Percentiles rank a stretch among this genome's conserved stretches.
Evolutionary conservation across 441 rosid species (phyloP).

Genomic region (Eutrema salsugineum): DNA sequence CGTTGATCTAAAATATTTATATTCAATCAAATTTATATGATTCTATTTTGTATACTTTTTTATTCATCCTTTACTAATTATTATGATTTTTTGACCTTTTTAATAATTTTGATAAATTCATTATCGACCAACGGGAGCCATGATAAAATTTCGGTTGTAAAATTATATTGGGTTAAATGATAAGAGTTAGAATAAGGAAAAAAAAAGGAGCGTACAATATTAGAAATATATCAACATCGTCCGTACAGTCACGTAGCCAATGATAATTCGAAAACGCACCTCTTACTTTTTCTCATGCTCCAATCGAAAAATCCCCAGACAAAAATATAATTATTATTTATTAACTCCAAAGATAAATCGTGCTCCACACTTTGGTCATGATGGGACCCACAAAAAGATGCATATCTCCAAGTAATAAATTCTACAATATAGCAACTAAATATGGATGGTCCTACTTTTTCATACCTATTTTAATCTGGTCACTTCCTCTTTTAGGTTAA

Average conservation of each 20-base stretch:
- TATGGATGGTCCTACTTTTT: conserved; percentile 3
- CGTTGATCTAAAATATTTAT: not conserved
- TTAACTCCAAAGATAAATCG: conserved; percentile 20
- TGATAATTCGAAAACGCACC: conserved; percentile 48
- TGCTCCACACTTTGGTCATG: conserved; percentile 32
- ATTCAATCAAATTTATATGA: not conserved
- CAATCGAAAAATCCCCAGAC: conserved; percentile 17
- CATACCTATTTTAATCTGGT: conserved; percentile 26
- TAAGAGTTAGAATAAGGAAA: not conserved
- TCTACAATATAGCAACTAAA: not conserved
- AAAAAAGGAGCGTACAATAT: not conserved
- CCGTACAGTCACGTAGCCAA: conserved; percentile 60
- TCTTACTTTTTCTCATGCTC: conserved; percentile 24
- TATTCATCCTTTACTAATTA: too few species aligned
- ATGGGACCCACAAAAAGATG: conserved; percentile 9
- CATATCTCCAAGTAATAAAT: conserved; percentile 1
- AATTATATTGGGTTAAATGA: not conserved
- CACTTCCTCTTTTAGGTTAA: conserved; percentile 29
- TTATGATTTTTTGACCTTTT: not conserved
- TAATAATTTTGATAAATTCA: not conserved
- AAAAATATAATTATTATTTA: not conserved
- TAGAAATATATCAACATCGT: conserved; percentile 37
- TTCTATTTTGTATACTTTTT: not conserved
- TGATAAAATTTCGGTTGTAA: not conserved
- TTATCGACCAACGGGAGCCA: not conserved